These are phyloP conservation scores for Aquilaria agallochum DNA, from an alignment of 441 rosid genomes.

Conservation along the genomic window DNA sequence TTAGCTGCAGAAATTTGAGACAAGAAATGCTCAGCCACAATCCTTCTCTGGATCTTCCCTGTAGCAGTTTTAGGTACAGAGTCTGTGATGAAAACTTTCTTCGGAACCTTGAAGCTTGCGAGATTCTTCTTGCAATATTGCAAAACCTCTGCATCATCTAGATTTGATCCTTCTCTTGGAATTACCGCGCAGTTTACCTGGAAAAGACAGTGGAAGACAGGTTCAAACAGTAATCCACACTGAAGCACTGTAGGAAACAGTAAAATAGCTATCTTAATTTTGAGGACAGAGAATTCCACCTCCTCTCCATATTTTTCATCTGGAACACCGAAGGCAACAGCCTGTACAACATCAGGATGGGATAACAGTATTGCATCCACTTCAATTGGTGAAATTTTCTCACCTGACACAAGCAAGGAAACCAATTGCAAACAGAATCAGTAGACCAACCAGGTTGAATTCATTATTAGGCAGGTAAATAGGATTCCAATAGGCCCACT, in stretches of 20 bases:
- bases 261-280: background rate
- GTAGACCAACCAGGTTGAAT: background rate
- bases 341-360: conserved; percentile 54
- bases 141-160: conserved; percentile 39
- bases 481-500: background rate
- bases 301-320: conserved; percentile 79
- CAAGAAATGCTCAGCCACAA: conserved; percentile 64
- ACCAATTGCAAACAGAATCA: background rate
- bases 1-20: conserved; percentile 49
- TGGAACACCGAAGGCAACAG: conserved; percentile 68
- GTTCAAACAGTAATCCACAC: background rate
- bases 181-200: conserved; percentile 71
- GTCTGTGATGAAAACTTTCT: conserved; percentile 58
- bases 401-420: conserved; percentile 33
- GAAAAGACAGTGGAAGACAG: background rate
- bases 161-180: conserved; percentile 41
- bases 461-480: too few relatives aligned
- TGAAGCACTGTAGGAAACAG: background rate
- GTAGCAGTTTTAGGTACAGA: conserved; percentile 56
- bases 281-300: conserved; percentile 24
- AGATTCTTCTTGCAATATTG: conserved; percentile 51
- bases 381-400: conserved; percentile 73
- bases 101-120: conserved; percentile 62
- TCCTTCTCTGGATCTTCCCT: conserved; percentile 65
- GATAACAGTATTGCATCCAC: conserved; percentile 61